Conservation (phyloP, 2,329 filamentous ascomycete genomes). For the Penicillium sp. region DNA sequence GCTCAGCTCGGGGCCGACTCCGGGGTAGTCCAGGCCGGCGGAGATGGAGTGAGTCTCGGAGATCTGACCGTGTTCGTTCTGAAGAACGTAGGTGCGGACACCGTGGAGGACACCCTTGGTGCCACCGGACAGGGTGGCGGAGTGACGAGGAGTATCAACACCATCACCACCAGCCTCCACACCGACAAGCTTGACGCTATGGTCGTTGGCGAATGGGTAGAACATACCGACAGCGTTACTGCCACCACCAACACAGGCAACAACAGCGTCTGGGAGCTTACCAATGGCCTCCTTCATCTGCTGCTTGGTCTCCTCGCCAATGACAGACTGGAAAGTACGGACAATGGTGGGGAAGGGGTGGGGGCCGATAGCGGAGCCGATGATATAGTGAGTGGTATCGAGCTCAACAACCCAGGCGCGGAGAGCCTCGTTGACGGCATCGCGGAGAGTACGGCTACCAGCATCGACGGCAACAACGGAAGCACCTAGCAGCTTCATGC, state of each 20-base stretch:
- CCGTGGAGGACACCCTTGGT: constrained; percentile 93
- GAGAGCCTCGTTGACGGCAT: constrained; percentile 93
- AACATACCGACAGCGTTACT: constrained; percentile 98
- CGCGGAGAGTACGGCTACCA: constrained; percentile 78
- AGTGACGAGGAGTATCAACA: constrained; percentile 80
- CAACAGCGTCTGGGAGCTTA: constrained; percentile 91
- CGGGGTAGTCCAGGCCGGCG: constrained; percentile 94
- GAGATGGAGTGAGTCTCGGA: constrained; percentile 94
- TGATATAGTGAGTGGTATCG: constrained; percentile 95
- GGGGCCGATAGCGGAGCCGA: constrained; percentile 94
- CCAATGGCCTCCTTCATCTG: constrained; percentile 85
- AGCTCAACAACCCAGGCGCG: constrained; percentile 92
- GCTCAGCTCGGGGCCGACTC: constrained; percentile 89
- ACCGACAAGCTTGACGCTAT: constrained; percentile 82
- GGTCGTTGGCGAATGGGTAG: constrained; percentile 88
- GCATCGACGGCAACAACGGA: constrained; percentile 91
- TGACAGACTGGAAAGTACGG: constrained; percentile 95
- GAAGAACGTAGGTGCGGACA: constrained; percentile 92
- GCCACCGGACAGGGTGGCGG: constrained; percentile 83
- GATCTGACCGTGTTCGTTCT: constrained; percentile 92
- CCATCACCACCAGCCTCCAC: constrained; percentile 96
- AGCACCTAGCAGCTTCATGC: constrained; percentile 93
- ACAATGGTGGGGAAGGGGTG: constrained; percentile 98
- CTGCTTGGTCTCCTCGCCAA: constrained; percentile 89
- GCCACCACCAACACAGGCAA: constrained; percentile 94